Evolutionary conservation across 768 basidiomycete species (phyloP).

Genomic region (Amanita polypyramis): DNA sequence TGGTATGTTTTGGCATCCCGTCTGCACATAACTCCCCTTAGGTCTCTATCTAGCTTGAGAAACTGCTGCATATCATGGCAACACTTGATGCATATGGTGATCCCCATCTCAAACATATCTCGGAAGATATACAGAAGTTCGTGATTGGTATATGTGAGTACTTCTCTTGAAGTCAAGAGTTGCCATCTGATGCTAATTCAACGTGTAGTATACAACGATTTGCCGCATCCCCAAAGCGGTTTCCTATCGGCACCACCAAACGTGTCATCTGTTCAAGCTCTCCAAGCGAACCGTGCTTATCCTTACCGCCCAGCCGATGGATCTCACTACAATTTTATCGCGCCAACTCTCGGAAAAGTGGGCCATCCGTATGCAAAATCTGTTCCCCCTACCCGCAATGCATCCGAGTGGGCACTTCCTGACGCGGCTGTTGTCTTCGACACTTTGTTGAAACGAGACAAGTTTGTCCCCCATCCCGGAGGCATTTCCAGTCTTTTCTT

Average conservation of each 20-base stretch:
- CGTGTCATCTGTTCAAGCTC: neutral
- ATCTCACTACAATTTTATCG: slow-evolving; percentile 44
- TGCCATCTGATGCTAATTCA: slow-evolving; percentile 11
- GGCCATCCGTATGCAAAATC: slow-evolving; percentile 60
- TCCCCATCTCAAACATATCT: slow-evolving; percentile 10
- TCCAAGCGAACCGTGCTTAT: slow-evolving; percentile 22
- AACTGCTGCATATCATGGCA: slow-evolving; percentile 49
- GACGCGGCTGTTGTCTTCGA: slow-evolving; percentile 66
- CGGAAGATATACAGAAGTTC: slow-evolving; percentile 32
- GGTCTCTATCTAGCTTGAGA: slow-evolving; percentile 47
- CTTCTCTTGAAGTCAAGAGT: slow-evolving; percentile 2
- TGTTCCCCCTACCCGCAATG: slow-evolving; percentile 37
- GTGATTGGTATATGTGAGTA: slow-evolving; percentile 48
- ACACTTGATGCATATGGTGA: slow-evolving; percentile 21
- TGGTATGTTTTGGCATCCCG: slow-evolving; percentile 28
- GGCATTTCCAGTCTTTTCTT: slow-evolving; percentile 71
- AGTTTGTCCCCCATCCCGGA: slow-evolving; percentile 46
- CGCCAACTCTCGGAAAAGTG: slow-evolving; percentile 48
- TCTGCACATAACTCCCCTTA: neutral
- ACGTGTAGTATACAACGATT: slow-evolving; percentile 59
- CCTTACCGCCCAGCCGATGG: slow-evolving; percentile 52
- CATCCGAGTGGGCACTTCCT: slow-evolving; percentile 40
- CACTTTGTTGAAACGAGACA: slow-evolving; percentile 42
- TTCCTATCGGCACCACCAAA: slow-evolving; percentile 26
- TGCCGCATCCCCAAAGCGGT: slow-evolving; percentile 61